These are phyloP conservation scores for Geotrichum histeridarum DNA, from an alignment of 1,139 yeast species.

Conservation along the genomic window DNA sequence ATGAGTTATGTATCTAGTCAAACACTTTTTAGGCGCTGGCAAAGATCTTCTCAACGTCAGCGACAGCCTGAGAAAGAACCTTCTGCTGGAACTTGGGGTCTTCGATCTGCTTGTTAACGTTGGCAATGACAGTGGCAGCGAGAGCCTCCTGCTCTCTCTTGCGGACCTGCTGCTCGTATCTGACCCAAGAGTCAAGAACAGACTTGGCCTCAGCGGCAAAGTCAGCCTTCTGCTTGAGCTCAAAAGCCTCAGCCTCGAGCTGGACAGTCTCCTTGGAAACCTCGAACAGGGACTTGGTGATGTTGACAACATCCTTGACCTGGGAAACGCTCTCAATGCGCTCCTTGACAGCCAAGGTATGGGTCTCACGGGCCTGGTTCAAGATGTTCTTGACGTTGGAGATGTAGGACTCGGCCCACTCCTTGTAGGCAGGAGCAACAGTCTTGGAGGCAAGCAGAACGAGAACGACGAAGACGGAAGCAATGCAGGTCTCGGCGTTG, in stretches of 20 bases:
- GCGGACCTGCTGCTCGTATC: constrained; percentile 95
- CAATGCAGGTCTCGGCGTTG: constrained; percentile 88
- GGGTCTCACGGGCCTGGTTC: constrained; percentile 84
- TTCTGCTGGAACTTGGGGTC: constrained; percentile 92
- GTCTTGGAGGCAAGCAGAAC: constrained; percentile 73
- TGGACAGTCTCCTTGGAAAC: constrained; percentile 94
- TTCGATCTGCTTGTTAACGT: constrained; percentile 78
- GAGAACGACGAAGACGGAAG: constrained; percentile 74
- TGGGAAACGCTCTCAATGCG: constrained; percentile 86
- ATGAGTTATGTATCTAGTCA: not conserved
- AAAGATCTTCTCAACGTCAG: constrained; percentile 86
- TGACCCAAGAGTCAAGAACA: constrained; percentile 97
- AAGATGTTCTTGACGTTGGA: constrained; percentile 74
- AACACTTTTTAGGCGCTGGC: constrained; percentile 30
- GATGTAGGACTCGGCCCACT: constrained; percentile 90
- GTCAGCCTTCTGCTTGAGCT: constrained; percentile 83
- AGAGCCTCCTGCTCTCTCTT: constrained; percentile 93
- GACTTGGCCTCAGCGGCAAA: constrained; percentile 87
- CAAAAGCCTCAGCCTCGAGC: constrained; percentile 90
- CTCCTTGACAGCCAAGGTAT: constrained; percentile 84
- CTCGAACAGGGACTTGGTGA: constrained; percentile 87
- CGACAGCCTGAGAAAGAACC: constrained; percentile 82
- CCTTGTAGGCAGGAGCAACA: constrained; percentile 90
- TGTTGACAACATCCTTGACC: constrained; percentile 84
- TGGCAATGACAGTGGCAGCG: constrained; percentile 76